These are phyloP conservation scores for Cytospora piceae DNA, from an alignment of 2,329 filamentous ascomycete genomes.

Conservation along the genomic window DNA sequence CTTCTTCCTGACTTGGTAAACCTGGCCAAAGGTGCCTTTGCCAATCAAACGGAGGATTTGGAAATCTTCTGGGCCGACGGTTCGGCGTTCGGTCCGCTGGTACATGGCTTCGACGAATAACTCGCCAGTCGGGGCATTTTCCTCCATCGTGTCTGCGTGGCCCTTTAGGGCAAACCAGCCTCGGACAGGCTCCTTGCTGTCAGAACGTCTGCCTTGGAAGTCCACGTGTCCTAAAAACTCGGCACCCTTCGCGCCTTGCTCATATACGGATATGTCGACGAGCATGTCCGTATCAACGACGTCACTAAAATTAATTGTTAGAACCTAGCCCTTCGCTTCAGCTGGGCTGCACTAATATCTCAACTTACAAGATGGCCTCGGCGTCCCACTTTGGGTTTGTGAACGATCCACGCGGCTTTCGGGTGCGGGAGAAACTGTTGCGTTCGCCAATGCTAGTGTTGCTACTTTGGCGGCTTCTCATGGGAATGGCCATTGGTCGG, in stretches of 20 bases:
- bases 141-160: conserved; percentile 70
- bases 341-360: background rate
- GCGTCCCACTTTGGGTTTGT: conserved; percentile 95
- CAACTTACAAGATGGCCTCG: conserved; percentile 86
- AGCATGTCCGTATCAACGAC: conserved; percentile 90
- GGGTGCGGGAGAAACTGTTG: conserved; percentile 62
- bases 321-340: background rate
- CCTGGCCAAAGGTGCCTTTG: conserved; percentile 97
- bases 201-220: conserved; percentile 68
- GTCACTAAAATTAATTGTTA: conserved; percentile 61
- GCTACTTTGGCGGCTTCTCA: conserved; percentile 95
- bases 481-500: conserved; percentile 88
- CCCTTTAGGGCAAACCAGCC: conserved; percentile 86
- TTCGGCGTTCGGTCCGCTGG: conserved; percentile 84
- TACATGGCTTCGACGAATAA: conserved; percentile 86
- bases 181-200: conserved; percentile 71
- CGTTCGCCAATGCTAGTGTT: conserved; percentile 81
- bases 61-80: conserved; percentile 94
- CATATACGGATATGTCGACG: conserved; percentile 92
- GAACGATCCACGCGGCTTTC: conserved; percentile 60
- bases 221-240: conserved; percentile 91
- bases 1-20: conserved; percentile 97
- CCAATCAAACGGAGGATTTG: conserved; percentile 95
- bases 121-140: conserved; percentile 81
- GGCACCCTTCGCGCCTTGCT: conserved; percentile 77